Base-by-base conservation (phyloP, 345 rosid species). In the Eucalyptus lansdowneana region DNA sequence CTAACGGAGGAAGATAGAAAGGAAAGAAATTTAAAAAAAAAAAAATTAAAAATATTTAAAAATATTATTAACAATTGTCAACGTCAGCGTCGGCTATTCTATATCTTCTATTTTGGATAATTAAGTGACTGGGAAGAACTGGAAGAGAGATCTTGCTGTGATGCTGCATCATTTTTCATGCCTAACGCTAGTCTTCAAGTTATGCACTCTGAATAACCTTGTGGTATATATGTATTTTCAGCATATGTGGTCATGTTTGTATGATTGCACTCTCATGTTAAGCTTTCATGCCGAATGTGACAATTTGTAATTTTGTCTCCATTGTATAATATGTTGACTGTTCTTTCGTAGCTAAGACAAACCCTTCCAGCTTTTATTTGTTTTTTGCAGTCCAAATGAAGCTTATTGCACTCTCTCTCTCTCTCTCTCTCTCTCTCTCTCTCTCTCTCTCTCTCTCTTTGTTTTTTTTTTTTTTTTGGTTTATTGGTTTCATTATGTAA, bases 351-450 rank as follows among this genome's bases (percentile, higher is more conserved):
- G 12, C 47, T 37, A 40, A 27, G n/a, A 54, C 50, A 27, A 45
- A 67, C 45, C 81, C 80, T 50, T 72, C 22, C 58, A 58, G 56
- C n/a, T 42, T 44, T 51, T 50, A 29, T 54, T 89, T 49, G 49
- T 14, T 83, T 88, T 56, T 87, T 92, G 93, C 95, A 96, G 99
- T 89, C 99, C 99, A 31, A 95, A 96, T 95, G 99, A 98, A 93
- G 99, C 99, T 86, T 97, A 97, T 89, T 44, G 2, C 45, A 2
- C 45, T 44, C 45, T 8, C 15, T 6, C 7, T 17, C 27, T 14
- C 7, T 15, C 49, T 80, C 85, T 25, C 21, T 50, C 22, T 16
- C n/a, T n/a, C n/a, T n/a, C n/a, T n/a, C n/a, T n/a, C n/a, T n/a
- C n/a, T n/a, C n/a, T n/a, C n/a, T n/a, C n/a, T n/a, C n/a, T n/a